Percentiles rank a stretch among this genome's conserved stretches.
These are phyloP conservation scores for Wallemia mellicola DNA, from an alignment of 1,284 basidiomycete species.

Conservation along the genomic window DNA sequence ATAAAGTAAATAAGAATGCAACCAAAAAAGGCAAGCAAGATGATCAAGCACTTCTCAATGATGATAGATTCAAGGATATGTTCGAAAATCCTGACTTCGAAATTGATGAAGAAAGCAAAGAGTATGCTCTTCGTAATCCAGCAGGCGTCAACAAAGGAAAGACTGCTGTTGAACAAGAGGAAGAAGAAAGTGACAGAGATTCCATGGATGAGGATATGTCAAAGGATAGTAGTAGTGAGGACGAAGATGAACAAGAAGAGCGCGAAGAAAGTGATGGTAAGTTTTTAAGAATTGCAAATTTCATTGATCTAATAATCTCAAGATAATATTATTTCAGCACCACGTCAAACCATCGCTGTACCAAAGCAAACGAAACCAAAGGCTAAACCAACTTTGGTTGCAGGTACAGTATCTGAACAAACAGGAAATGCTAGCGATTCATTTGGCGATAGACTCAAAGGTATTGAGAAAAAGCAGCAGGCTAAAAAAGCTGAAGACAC, in stretches of 20 bases:
- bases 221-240: constrained; percentile 16
- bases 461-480: background rate
- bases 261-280: constrained; percentile 23
- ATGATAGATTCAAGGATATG: constrained; percentile 66
- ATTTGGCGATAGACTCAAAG: background rate
- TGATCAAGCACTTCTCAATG: constrained; percentile 41
- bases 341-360: background rate
- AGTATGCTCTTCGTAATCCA: constrained; percentile 74
- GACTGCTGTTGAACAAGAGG: constrained; percentile 67
- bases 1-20: constrained; percentile 44
- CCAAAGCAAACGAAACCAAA: background rate
- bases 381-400: background rate
- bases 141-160: constrained; percentile 13
- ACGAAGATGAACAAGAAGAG: constrained; percentile 21
- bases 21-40: constrained; percentile 33
- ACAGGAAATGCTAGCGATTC: background rate
- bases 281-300: background rate
- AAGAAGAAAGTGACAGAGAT: constrained; percentile 52
- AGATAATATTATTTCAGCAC: background rate
- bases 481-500: background rate
- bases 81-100: constrained; percentile 85
- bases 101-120: constrained; percentile 60
- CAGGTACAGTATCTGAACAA: background rate
- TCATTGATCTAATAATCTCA: background rate
- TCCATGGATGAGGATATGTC: constrained; percentile 28